Evolutionary conservation across 2,329 filamentous ascomycete species (phyloP), one percentile per base, ranked within the genome.

Genomic region (Kalmusia sp.): DNA sequence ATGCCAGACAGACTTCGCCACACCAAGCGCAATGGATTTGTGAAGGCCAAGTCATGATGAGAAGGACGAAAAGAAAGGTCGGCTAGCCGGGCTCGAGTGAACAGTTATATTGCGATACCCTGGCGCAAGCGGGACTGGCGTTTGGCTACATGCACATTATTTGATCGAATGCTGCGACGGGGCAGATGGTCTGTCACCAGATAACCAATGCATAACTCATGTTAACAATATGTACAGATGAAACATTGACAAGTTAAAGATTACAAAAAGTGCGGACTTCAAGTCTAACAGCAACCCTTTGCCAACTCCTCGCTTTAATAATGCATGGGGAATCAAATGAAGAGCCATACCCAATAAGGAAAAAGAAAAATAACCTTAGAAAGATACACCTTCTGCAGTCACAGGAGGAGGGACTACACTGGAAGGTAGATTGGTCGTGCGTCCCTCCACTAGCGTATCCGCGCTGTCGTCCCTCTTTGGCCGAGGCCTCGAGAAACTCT

Each of bases 141-240:
- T 45, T 45, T 4, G 7, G 14, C 9, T 14, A n/a, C 6, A 15
- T 25, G 6, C 9, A 33, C 11, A 8, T 3, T 28, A 27, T 28
- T 41, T 8, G 4, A 19, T 17, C 8, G 27, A 17, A 19, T 17
- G 6, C 12, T 8, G 19, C 11, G 19, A 9, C 28, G 12, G 24
- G 27, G 45, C 37, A 49, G 35, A 43, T 41, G 48, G 48, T 50
- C 48, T 41, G 48, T 50, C 48, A 43, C 31, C 48, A 50, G 48
- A 49, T 34, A 40, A 22, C 17, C 17, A 24, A 49, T 41, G 17
- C 21, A 40, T 33, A 33, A 8, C 46, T 40, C 27, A 58, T 43
- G 44, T 47, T 47, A 47, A 47, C 44, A 47, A 19, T 37, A 38
- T 47, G 4, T 67, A 63, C 65, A 70, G 65, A 69, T 47, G 19